Base-by-base conservation (phyloP, 495 filamentous ascomycete species). In the Astrothelium macrocarpum region DNA sequence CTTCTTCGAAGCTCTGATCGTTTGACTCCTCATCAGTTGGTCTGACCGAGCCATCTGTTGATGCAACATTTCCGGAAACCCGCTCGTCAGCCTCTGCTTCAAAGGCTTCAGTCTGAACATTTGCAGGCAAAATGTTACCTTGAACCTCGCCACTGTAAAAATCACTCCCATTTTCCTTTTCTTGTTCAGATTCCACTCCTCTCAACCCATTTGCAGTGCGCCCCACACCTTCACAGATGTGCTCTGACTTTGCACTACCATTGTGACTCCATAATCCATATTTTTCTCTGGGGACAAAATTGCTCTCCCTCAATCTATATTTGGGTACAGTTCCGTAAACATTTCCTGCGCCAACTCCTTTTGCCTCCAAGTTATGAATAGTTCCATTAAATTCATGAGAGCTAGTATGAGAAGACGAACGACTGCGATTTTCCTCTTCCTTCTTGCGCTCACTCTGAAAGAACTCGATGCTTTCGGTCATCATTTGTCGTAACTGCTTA, bases 271-370 rank as follows among this genome's bases (percentile, higher is more conserved):
- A 71, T 28, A 67, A 66, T 16, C 71, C 73, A 56, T 77, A 77
- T 16, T 70, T 59, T 49, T 77, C 73, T 5, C 69, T 62, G 18
- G 74, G 71, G 1, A 78, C 71, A 46, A 78, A 77, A 23, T 62
- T 72, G 64, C 67, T 71, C 26, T 65, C 65, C 11, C 75, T 66
- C 26, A 58, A 31, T 16, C 70, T 61, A 53, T 68, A 73, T 42
- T 66, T 70, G 4, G 69, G 71, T 0, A 58, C 12, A n/a, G 31
- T 36, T 43, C 4, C 31, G 59, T 42, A 16, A 31, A 2, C 2
- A 5, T 39, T 18, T 3, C 32, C 29, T 23, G 16, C 16, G 18
- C 53, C 12, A 32, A 31, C 7, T 56, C 12, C 39, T 20, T 7
- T 42, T 18, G 23, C 1, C 16, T 16, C 59, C 20, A 29, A 45